phyloP scores from a whole-genome alignment of 2,329 filamentous ascomycete species.

The Diaporthe citri region DNA sequence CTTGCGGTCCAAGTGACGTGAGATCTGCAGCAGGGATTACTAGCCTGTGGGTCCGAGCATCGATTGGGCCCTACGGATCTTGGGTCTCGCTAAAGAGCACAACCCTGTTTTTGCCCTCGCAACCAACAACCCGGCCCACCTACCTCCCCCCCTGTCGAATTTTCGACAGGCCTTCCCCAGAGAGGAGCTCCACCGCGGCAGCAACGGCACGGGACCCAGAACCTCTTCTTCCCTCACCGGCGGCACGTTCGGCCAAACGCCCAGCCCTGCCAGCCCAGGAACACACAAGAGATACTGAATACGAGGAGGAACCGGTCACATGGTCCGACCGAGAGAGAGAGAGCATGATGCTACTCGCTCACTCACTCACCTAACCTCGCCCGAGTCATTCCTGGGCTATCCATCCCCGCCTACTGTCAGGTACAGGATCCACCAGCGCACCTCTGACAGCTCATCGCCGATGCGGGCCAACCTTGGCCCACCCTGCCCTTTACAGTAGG shows the following conservation, averaged over 20 bases:
- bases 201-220: conserved; percentile 2
- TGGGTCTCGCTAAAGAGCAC: not conserved
- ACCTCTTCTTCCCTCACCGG: not conserved
- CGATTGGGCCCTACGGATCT: conserved; percentile 3
- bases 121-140: not conserved
- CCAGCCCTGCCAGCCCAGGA: not conserved
- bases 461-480: not conserved
- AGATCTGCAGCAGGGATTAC: conserved; percentile 27
- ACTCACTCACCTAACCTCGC: not conserved
- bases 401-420: conserved; percentile 10
- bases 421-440: conserved; percentile 20
- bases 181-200: conserved; percentile 17
- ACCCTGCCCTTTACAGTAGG: not conserved
- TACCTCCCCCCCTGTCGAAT: not conserved
- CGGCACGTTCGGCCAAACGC: conserved; percentile 8
- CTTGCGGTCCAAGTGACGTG: conserved; percentile 16
- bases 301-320: not conserved
- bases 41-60: conserved; percentile 4
- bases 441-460: conserved; percentile 25
- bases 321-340: conserved; percentile 9
- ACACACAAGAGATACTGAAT: not conserved
- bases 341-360: not conserved
- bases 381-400: conserved; percentile 4
- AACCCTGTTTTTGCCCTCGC: not conserved
- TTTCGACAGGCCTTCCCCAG: conserved; percentile 24